Base-by-base conservation (phyloP, 768 basidiomycete species). In the Psilocybe sp. region DNA sequence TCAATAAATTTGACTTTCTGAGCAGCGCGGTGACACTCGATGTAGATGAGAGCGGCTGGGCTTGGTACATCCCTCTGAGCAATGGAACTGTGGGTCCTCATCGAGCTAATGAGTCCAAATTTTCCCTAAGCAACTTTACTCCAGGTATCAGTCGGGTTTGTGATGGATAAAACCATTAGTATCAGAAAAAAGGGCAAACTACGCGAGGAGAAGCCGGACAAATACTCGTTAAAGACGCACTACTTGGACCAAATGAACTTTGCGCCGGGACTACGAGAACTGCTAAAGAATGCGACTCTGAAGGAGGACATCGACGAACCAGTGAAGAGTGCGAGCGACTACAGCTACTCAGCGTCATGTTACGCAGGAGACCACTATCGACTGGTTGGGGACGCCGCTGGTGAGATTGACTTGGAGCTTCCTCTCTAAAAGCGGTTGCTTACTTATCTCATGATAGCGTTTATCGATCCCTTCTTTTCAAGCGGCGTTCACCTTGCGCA, bases 391-490 rank as follows among this genome's bases (percentile, higher is more conserved):
- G 69, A 71, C 42, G 67, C 69, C 11, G 64, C 62, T 37, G 64
- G 66, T 66, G 45, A 33, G 44, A 44, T 18, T 20, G 3, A 1
- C 40, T 47, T n/a, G n/a, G n/a, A n/a, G n/a, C 13, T n/a, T 12
- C 19, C 16, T 8, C 35, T 12, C 18, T 23, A 28, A 2, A 35
- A 14, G 23, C n/a, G 33, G 11, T 9, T n/a, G n/a, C n/a, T n/a
- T n/a, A n/a, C n/a, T 3, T n/a, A 23, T 34, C 35, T 36, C 45
- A 18, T 13, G n/a, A 38, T 19, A 78, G 79, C 79, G 1, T 82
- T 80, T 59, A 82, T 84, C 48, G 82, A 84, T 54, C 82, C 82
- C 0, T 76, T 83, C 65, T 84, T 84, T 65, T 84, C 82, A 4
- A 79, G 76, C 43, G 73, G 73, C 0, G 68, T 74, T 19, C 73